Conservation (phyloP, 805 yeast species). For the Saturnispora gosingensis region DNA sequence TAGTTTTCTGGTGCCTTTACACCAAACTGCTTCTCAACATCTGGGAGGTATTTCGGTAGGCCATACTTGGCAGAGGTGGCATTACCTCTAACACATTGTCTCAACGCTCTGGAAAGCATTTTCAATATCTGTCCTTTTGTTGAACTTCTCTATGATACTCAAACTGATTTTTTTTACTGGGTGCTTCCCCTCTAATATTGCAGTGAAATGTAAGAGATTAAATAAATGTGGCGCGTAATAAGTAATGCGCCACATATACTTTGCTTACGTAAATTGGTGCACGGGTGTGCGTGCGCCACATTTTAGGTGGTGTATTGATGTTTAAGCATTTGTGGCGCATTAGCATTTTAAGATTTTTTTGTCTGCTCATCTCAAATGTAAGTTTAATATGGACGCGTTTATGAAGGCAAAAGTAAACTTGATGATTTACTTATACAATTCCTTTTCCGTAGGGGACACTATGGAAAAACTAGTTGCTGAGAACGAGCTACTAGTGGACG, state of each 20-base stretch:
- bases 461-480: conserved; percentile 15
- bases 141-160: neutral
- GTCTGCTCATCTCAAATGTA: neutral
- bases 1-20: conserved; percentile 51
- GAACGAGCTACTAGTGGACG: conserved; percentile 44
- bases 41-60: conserved; percentile 26
- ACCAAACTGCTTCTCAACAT: conserved; percentile 29
- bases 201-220: neutral
- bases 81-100: conserved; percentile 8
- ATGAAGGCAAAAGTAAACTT: neutral
- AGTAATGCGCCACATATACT: neutral
- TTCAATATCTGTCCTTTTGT: neutral
- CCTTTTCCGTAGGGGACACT: neutral
- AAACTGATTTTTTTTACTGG: neutral
- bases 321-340: neutral
- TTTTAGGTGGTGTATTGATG: neutral
- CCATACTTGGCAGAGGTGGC: conserved; percentile 15
- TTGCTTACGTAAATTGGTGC: neutral
- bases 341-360: neutral
- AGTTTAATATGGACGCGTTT: neutral
- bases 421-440: neutral
- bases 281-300: neutral
- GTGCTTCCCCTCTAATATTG: neutral
- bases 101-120: conserved; percentile 4
- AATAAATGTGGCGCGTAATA: neutral